Evolutionary conservation across 75 land plant species (phyloP).

Genomic region (Sequoiadendron giganteum): DNA sequence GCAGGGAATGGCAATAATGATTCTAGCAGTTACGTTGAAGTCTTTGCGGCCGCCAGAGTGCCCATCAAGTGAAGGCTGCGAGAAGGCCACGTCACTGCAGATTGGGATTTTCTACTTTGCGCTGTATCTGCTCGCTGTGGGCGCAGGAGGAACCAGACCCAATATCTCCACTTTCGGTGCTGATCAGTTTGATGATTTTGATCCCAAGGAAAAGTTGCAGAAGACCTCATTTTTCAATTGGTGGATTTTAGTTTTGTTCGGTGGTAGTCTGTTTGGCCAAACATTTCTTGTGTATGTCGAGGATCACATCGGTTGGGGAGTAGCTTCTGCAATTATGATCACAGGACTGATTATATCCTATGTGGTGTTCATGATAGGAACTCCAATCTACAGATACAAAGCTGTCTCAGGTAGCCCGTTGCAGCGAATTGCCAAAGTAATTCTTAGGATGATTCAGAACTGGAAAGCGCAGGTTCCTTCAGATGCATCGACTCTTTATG

Average conservation of each 20-base stretch:
- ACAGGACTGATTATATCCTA: slow-evolving; percentile 48
- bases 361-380: slow-evolving; percentile 61
- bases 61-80: background rate
- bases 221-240: slow-evolving; percentile 80
- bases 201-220: slow-evolving; percentile 51
- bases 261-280: slow-evolving; percentile 53
- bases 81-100: background rate
- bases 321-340: slow-evolving; percentile 53
- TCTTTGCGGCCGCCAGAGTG: background rate
- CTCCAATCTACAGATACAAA: slow-evolving; percentile 69
- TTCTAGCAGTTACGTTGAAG: background rate
- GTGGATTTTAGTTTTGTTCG: slow-evolving; percentile 72
- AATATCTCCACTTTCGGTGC: background rate
- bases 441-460: slow-evolving; percentile 57
- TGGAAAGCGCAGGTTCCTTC: slow-evolving; percentile 39
- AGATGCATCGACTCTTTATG: slow-evolving; percentile 62
- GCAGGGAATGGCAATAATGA: background rate
- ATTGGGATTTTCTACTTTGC: background rate
- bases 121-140: background rate
- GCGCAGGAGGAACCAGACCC: background rate
- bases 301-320: slow-evolving; percentile 71
- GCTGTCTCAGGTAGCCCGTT: slow-evolving; percentile 66
- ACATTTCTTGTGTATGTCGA: slow-evolving; percentile 57
- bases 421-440: slow-evolving; percentile 57
- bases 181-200: background rate